Percentiles rank a stretch among this genome's conserved stretches.
Evolutionary conservation across 192 early-diverging fungal genomes (phyloP).

Genomic region (Diversispora epigaea): DNA sequence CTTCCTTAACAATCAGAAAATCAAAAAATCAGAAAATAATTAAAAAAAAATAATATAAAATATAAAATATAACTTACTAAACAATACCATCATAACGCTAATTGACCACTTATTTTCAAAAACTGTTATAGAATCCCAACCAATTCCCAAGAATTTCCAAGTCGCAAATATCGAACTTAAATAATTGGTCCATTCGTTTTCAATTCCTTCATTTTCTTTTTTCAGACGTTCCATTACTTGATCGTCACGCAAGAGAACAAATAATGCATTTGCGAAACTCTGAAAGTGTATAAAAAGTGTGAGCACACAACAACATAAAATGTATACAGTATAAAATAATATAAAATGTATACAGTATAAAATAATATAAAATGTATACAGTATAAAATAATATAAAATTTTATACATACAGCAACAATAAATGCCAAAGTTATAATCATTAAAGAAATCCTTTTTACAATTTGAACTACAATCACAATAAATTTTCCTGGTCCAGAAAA

Average conservation of each 20-base stretch:
- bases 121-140: not conserved
- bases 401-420: not conserved
- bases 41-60: not conserved
- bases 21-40: too few species aligned
- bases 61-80: not conserved
- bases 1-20: too few species aligned
- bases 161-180: not conserved
- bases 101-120: not conserved
- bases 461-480: constrained; percentile 2
- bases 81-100: not conserved
- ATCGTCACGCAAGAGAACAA: not conserved
- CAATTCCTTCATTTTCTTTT: not conserved
- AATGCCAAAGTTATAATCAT: not conserved
- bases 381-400: not conserved
- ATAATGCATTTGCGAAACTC: constrained; percentile 11
- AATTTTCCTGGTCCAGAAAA: not conserved
- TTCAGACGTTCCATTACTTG: too few species aligned
- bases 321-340: too few species aligned
- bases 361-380: not conserved
- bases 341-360: too few species aligned
- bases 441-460: not conserved
- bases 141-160: constrained; percentile 6
- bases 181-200: not conserved
- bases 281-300: not conserved
- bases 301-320: not conserved